Evolutionary conservation across 2,329 filamentous ascomycete species (phyloP), one percentile per base, ranked within the genome.

Genomic region (Fusarium sp.): DNA sequence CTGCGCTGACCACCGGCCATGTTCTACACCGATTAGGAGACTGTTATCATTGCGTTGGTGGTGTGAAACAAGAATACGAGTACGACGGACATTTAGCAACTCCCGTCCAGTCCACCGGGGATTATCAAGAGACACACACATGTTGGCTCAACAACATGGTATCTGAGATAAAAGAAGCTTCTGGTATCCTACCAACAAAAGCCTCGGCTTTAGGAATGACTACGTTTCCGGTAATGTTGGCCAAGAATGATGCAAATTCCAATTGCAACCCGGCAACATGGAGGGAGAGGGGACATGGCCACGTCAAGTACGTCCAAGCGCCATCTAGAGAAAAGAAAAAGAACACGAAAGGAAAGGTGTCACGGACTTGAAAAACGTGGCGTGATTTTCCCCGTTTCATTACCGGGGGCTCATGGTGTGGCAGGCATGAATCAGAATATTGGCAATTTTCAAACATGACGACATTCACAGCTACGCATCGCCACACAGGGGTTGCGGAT

Each of bases 161-260:
- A 31, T 48, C 43, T 20, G 6, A 4, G 7, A 2, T 31, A n/a
- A 31, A 8, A 14, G 18, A 20, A 9, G 6, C 6, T 31, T 33
- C 18, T 54, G 7, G 11, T 7, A 54, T 31, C 20, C n/a, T 27
- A 14, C 48, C 27, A 29, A 54, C n/a, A 20, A 5, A 29, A 48
- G 43, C 16, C 14, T 27, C 43, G 22, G 43, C 2, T 13, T 54
- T 20, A 20, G 48, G 18, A 54, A 54, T 54, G 48, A 31, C 48
- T 20, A 5, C 16, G 24, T 5, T 31, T 16, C 18, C 18, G 18
- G 27, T 20, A 54, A 52, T n/a, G 10, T 54, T 54, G 27, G 27
- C 27, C 48, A 54, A 54, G 48, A 54, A 54, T 54, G 48, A 31
- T 31, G n/a, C 18, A 54, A 31, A 54, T 54, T 54, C 48, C 48